Percentiles rank a stretch among this genome's conserved stretches.
These are phyloP conservation scores for Closterium sp. DNA, from an alignment of 139 green algal species.

Conservation along the genomic window DNA sequence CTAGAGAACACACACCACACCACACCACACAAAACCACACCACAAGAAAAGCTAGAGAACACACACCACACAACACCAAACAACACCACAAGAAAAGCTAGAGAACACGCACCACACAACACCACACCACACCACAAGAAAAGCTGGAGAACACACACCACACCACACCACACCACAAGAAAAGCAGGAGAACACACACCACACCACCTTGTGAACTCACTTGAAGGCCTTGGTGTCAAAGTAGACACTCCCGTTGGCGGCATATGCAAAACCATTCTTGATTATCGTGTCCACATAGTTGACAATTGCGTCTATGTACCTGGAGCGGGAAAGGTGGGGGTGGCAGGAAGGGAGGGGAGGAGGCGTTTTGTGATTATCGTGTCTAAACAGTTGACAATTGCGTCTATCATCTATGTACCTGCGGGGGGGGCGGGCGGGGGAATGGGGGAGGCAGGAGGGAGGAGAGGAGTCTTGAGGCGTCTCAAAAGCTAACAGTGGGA, in stretches of 20 bases:
- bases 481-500: no score
- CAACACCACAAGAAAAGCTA: slow-evolving; percentile 52
- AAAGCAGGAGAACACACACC: background rate
- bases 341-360: background rate
- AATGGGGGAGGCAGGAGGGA: background rate
- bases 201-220: slow-evolving; percentile 13
- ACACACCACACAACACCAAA: slow-evolving; percentile 15
- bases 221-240: slow-evolving; percentile 90
- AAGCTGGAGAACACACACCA: no score
- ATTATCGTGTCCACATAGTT: slow-evolving; percentile 77
- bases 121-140: no score
- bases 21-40: slow-evolving; percentile 61
- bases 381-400: no score
- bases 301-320: slow-evolving; percentile 46
- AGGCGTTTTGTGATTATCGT: no score
- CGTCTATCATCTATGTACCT: no score
- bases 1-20: background rate
- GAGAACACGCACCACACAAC: no score
- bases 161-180: slow-evolving; percentile 1
- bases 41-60: background rate
- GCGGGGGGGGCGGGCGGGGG: background rate
- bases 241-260: slow-evolving; percentile 83
- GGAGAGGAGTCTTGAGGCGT: no score
- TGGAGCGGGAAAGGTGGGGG: background rate
- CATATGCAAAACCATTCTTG: slow-evolving; percentile 75